phyloP scores from a whole-genome alignment of 257 asterid genomes.

The Solanum phureja region DNA sequence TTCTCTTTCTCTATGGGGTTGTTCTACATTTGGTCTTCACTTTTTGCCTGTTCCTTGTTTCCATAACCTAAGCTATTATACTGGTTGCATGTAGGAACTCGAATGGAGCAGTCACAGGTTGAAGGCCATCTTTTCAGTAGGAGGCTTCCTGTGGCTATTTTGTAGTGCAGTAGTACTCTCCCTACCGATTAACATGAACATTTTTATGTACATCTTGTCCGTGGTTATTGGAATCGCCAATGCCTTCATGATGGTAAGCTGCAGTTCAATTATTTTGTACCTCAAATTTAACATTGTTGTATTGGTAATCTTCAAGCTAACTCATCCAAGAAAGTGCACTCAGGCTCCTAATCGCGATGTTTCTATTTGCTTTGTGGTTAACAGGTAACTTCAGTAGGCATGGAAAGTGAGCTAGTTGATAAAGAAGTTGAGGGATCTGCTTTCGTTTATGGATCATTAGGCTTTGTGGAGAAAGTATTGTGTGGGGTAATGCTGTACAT shows the following conservation, averaged over 20 bases:
- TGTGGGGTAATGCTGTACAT: conserved; percentile 28
- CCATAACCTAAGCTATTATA: not conserved
- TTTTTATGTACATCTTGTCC: conserved; percentile 46
- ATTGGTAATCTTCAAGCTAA: not conserved
- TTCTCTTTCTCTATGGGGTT: conserved; percentile 56
- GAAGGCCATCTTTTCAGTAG: conserved; percentile 45
- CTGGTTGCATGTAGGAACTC: not conserved
- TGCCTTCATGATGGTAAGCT: conserved; percentile 43
- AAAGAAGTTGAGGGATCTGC: conserved; percentile 77
- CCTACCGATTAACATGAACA: conserved; percentile 49
- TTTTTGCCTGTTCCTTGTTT: not conserved
- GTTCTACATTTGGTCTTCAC: not conserved
- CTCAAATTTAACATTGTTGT: not conserved
- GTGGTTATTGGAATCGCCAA: conserved; percentile 63
- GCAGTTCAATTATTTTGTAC: not conserved
- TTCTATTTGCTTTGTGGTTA: not conserved
- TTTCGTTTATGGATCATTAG: conserved; percentile 79
- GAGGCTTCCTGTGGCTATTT: conserved; percentile 75
- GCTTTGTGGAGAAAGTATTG: conserved; percentile 66
- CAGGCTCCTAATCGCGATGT: not conserved
- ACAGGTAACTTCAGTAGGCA: conserved; percentile 76
- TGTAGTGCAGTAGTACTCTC: conserved; percentile 54
- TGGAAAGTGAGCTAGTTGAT: conserved; percentile 85
- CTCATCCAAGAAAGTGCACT: not conserved
- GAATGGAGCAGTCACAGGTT: conserved; percentile 49